phyloP scores from a whole-genome alignment of 2,329 filamentous ascomycete species.

The Bisporella sp. region DNA sequence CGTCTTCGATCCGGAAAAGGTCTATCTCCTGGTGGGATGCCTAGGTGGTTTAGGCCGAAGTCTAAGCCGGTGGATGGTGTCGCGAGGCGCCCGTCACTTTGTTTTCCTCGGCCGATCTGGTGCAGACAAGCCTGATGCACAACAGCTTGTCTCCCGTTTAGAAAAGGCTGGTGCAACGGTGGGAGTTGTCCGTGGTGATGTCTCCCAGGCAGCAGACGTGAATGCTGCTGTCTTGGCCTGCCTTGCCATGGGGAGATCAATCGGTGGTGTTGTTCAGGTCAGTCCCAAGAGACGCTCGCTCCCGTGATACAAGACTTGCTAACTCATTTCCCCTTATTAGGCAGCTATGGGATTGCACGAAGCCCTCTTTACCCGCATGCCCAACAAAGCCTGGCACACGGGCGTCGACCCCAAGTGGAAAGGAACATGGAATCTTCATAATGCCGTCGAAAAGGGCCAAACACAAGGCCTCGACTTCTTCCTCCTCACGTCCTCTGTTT shows the following conservation, averaged over 20 bases:
- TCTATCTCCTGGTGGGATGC: conserved; percentile 12
- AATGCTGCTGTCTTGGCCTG: background rate
- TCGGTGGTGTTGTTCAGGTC: conserved; percentile 38
- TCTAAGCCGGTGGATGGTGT: conserved; percentile 10
- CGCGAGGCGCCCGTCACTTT: conserved; percentile 7
- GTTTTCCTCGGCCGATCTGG: conserved; percentile 10
- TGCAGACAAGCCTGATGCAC: conserved; percentile 15
- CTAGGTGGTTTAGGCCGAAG: conserved; percentile 15
- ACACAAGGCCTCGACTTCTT: conserved; percentile 30
- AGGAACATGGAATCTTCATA: conserved; percentile 10
- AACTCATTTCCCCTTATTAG: no score
- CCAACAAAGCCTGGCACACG: conserved; percentile 1
- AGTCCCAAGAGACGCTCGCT: no score
- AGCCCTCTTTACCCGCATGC: conserved; percentile 1
- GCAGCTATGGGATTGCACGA: no score
- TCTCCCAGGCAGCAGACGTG: background rate
- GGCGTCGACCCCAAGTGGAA: conserved; percentile 28
- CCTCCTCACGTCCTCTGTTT: conserved; percentile 24
- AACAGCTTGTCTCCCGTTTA: conserved; percentile 4
- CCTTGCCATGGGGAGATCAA: conserved; percentile 14
- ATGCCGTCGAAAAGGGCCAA: background rate
- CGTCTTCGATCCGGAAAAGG: background rate
- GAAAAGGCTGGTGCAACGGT: background rate
- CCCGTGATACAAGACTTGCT: no score
- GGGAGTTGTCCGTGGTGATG: conserved; percentile 15